These are phyloP conservation scores for Ophidiomyces ophidiicola DNA, from an alignment of 2,329 filamentous ascomycete genomes.

Conservation along the genomic window DNA sequence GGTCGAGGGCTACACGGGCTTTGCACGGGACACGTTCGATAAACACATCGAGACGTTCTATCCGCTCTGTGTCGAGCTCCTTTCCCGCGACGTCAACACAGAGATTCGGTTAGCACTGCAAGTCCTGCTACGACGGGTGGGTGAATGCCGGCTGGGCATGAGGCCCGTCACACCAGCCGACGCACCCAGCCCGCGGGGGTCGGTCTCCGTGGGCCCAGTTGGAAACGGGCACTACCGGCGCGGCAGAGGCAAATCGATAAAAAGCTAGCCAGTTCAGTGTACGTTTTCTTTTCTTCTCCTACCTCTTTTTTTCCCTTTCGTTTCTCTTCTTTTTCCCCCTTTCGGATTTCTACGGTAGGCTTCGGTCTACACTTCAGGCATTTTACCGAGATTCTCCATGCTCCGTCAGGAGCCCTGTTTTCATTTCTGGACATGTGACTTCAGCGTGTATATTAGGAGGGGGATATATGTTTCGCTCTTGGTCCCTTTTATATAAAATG, in stretches of 20 bases:
- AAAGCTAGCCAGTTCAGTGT: conserved; percentile 7
- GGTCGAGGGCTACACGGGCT: conserved; percentile 78
- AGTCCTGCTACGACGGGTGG: conserved; percentile 64
- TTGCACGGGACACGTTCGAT: conserved; percentile 67
- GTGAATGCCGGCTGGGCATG: conserved; percentile 55
- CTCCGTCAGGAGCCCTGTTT: no score
- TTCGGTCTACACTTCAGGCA: not conserved
- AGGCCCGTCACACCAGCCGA: conserved; percentile 21
- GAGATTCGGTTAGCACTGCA: conserved; percentile 72
- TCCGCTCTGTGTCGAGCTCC: conserved; percentile 67
- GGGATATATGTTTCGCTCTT: not conserved
- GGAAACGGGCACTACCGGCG: conserved; percentile 20
- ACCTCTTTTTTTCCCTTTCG: not conserved
- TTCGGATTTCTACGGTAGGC: not conserved
- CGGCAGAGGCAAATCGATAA: conserved; percentile 18
- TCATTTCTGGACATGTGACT: conserved; percentile 7
- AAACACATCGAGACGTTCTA: conserved; percentile 75
- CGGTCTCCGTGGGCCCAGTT: conserved; percentile 24
- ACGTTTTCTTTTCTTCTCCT: not conserved
- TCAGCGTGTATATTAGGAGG: conserved; percentile 11
- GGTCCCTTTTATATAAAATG: not conserved
- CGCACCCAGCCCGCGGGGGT: conserved; percentile 27
- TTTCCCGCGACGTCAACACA: conserved; percentile 65
- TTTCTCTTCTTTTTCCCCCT: not conserved
- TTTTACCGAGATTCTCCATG: conserved; percentile 1